A percentile compares a stretch with the other conserved stretches of the same genome.
Evolutionary conservation across 257 asterid genomes (phyloP).

Genomic region (Lantana camara): DNA sequence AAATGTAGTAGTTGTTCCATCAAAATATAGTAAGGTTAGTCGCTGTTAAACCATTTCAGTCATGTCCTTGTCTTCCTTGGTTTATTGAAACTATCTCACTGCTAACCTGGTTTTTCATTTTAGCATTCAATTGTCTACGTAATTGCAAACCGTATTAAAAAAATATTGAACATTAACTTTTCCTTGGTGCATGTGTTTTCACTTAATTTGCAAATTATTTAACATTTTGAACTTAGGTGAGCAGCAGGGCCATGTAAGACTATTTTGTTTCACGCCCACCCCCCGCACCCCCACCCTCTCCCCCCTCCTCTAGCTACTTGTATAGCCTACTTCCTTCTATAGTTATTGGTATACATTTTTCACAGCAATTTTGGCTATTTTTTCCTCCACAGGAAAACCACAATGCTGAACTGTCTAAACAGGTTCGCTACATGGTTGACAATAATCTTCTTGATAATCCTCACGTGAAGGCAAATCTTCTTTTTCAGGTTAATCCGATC

Average conservation of each 20-base stretch:
- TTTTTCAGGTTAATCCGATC: slow-evolving; percentile 68
- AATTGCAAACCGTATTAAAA: too few species aligned
- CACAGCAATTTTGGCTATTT: slow-evolving; percentile 6
- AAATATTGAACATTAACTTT: too few species aligned
- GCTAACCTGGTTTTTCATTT: too few species aligned
- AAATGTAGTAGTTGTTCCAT: slow-evolving; percentile 1
- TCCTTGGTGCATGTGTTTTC: too few species aligned
- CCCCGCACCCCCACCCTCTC: too few species aligned
- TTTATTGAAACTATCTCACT: slow-evolving; percentile 8
- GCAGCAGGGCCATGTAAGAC: not conserved
- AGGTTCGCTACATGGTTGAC: slow-evolving; percentile 79
- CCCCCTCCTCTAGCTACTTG: slow-evolving; percentile 1
- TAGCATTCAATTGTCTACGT: too few species aligned
- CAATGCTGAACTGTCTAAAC: slow-evolving; percentile 72
- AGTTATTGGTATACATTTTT: slow-evolving; percentile 17
- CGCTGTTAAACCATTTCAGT: not conserved
- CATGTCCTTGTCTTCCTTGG: not conserved
- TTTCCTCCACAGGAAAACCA: slow-evolving; percentile 62
- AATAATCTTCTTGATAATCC: slow-evolving; percentile 90
- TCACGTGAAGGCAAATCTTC: slow-evolving; percentile 96
- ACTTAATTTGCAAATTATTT: too few species aligned
- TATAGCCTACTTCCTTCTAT: not conserved
- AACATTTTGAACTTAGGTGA: slow-evolving; percentile 4
- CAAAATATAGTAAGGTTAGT: slow-evolving; percentile 12
- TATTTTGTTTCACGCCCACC: too few species aligned